Evolutionary conservation across 106 monocot genomes (phyloP).

Genomic region (Allium sativum): DNA sequence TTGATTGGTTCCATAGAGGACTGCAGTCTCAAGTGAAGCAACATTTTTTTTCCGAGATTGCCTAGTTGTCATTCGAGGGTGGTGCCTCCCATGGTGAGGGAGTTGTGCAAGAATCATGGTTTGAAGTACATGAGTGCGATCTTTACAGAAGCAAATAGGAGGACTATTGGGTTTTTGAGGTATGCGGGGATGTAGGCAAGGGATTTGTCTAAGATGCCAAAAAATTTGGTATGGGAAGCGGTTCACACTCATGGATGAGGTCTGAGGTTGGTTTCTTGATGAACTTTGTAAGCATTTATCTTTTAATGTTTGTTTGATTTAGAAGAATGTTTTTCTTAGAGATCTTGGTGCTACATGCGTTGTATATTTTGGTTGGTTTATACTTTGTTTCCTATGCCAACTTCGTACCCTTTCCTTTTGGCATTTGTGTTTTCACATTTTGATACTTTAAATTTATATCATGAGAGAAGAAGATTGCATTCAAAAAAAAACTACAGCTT

Average conservation of each 20-base stretch:
- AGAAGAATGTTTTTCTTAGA: no score
- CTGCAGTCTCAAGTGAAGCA: constrained; percentile 62
- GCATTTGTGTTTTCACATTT: no score
- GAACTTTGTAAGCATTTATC: neutral
- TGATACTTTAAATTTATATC: no score
- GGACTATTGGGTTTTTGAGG: constrained; percentile 30
- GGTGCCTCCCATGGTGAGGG: constrained; percentile 33
- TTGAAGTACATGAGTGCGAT: constrained; percentile 18
- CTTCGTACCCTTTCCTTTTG: no score
- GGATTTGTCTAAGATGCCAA: constrained; percentile 20
- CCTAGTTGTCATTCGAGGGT: constrained; percentile 33
- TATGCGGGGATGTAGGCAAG: constrained; percentile 45
- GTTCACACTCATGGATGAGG: constrained; percentile 46
- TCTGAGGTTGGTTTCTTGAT: no score
- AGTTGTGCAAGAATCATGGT: constrained; percentile 48
- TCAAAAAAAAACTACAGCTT: no score
- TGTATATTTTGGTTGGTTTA: no score
- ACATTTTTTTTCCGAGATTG: constrained; percentile 48
- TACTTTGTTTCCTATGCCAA: no score
- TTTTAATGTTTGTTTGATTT: neutral
- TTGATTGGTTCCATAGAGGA: constrained; percentile 75
- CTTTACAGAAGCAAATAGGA: constrained; percentile 36
- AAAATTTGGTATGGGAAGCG: constrained; percentile 56
- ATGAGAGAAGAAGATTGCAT: no score
- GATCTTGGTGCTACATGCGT: no score